These are phyloP conservation scores for Boletus rubroflammeus DNA, from an alignment of 768 basidiomycete species.

Conservation along the genomic window DNA sequence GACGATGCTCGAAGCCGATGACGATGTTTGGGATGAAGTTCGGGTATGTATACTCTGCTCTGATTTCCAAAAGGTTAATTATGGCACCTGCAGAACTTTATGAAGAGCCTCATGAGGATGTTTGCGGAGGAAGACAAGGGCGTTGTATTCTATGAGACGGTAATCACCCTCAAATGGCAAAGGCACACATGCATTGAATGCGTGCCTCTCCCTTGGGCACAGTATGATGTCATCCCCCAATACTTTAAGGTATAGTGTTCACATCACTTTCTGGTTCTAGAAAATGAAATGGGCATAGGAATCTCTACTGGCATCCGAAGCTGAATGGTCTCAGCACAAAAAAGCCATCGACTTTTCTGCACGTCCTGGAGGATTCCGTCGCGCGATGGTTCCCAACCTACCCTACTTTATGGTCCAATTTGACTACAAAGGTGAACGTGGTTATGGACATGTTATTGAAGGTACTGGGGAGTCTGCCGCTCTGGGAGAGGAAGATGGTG, in stretches of 20 bases:
- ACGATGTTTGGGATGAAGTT: slow-evolving; percentile 98
- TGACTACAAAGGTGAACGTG: slow-evolving; percentile 96
- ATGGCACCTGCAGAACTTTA: slow-evolving; percentile 49
- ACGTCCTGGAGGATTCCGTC: slow-evolving; percentile 88
- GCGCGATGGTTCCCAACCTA: slow-evolving; percentile 93
- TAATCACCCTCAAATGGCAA: slow-evolving; percentile 81
- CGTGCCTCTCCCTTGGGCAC: slow-evolving; percentile 85
- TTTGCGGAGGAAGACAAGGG: slow-evolving; percentile 90
- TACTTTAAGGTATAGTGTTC: slow-evolving; percentile 74
- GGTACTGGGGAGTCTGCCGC: slow-evolving; percentile 67
- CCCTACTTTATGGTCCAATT: slow-evolving; percentile 99
- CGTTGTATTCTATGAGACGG: slow-evolving; percentile 93
- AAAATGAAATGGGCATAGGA: slow-evolving; percentile 48
- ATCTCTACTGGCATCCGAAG: slow-evolving; percentile 88
- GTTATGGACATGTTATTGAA: slow-evolving; percentile 98
- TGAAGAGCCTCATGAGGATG: slow-evolving; percentile 97
- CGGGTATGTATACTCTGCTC: slow-evolving; percentile 48
- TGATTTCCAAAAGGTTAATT: neutral
- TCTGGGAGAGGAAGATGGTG: slow-evolving; percentile 59
- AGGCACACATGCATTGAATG: slow-evolving; percentile 93
- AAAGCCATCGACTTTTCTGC: slow-evolving; percentile 93
- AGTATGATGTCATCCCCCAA: slow-evolving; percentile 82
- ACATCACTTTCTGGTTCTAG: neutral
- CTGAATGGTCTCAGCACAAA: slow-evolving; percentile 98
- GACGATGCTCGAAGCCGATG: slow-evolving; percentile 88